A percentile compares a stretch with the other conserved stretches of the same genome.
phyloP scores from a whole-genome alignment of 1,284 basidiomycete species.

The Caloboletus inedulis region DNA sequence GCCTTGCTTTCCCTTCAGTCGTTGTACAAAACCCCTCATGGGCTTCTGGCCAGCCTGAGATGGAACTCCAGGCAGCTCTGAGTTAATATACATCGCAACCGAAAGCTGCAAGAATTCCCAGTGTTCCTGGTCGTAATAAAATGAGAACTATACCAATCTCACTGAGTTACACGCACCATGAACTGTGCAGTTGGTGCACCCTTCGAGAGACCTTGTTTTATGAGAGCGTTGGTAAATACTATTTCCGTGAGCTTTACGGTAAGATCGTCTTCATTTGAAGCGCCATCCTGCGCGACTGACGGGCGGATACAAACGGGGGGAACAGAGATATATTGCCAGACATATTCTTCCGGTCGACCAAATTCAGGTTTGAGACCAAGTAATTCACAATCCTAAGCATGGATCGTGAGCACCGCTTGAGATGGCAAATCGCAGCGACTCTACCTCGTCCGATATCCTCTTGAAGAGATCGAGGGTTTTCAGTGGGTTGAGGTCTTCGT shows the following conservation, averaged over 20 bases:
- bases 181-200: slow-evolving; percentile 87
- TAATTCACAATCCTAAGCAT: slow-evolving; percentile 83
- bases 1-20: slow-evolving; percentile 98
- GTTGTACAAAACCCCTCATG: slow-evolving; percentile 96
- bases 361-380: slow-evolving; percentile 87
- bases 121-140: slow-evolving; percentile 68
- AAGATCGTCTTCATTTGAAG: slow-evolving; percentile 97
- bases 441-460: slow-evolving; percentile 87
- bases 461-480: slow-evolving; percentile 94
- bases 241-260: slow-evolving; percentile 98
- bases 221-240: slow-evolving; percentile 90
- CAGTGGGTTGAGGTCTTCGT: slow-evolving; percentile 94
- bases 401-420: background rate
- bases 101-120: slow-evolving; percentile 97
- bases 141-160: slow-evolving; percentile 6
- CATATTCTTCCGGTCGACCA: slow-evolving; percentile 94
- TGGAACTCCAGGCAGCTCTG: slow-evolving; percentile 91
- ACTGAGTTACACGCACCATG: slow-evolving; percentile 56
- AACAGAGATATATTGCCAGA: slow-evolving; percentile 99
- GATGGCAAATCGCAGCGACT: background rate
- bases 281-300: slow-evolving; percentile 95
- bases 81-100: slow-evolving; percentile 98
- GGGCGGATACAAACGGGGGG: slow-evolving; percentile 98
- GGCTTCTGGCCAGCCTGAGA: slow-evolving; percentile 85
- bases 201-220: slow-evolving; percentile 87